A percentile compares a stretch with the other conserved stretches of the same genome.
Evolutionary conservation across 1,284 basidiomycete genomes (phyloP).

Genomic region (Cryptococcus sp.): DNA sequence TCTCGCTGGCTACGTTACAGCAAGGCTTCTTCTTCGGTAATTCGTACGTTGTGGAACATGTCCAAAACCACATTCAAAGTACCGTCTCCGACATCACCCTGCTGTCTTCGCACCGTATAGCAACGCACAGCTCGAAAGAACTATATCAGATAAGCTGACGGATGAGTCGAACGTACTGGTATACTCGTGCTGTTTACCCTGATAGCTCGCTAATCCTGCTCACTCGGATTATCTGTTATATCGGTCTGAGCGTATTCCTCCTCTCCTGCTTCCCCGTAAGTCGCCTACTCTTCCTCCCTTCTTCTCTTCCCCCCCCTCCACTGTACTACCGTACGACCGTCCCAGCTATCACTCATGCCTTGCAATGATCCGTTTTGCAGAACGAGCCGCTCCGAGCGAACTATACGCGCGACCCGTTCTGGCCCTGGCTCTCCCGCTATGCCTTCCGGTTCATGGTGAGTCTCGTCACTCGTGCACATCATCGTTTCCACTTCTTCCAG

Average conservation of each 20-base stretch:
- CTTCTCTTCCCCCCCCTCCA: not conserved
- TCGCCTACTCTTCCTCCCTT: not conserved
- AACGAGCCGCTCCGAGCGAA: slow-evolving; percentile 29
- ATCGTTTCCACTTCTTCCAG: slow-evolving; percentile 9
- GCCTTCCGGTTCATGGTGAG: slow-evolving; percentile 16
- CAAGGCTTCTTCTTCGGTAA: slow-evolving; percentile 30
- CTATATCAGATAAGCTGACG: not conserved
- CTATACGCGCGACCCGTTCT: slow-evolving; percentile 28
- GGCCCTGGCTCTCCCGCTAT: slow-evolving; percentile 18
- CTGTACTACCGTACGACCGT: no score
- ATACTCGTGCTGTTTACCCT: not conserved
- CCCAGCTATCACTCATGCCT: no score
- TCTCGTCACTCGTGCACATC: slow-evolving; percentile 2
- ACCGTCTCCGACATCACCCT: no score
- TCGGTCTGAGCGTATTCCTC: slow-evolving; percentile 8
- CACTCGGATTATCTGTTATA: slow-evolving; percentile 21
- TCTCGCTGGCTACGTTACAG: slow-evolving; percentile 30
- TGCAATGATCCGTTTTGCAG: slow-evolving; percentile 2
- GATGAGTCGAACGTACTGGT: not conserved
- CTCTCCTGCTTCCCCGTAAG: slow-evolving; percentile 20
- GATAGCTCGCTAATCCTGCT: slow-evolving; percentile 9
- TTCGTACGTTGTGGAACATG: slow-evolving; percentile 6
- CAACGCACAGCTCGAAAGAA: no score
- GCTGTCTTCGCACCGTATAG: no score
- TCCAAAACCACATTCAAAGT: not conserved